Evolutionary conservation across 805 yeast genomes (phyloP).

Genomic region (Torulaspora franciscae): DNA sequence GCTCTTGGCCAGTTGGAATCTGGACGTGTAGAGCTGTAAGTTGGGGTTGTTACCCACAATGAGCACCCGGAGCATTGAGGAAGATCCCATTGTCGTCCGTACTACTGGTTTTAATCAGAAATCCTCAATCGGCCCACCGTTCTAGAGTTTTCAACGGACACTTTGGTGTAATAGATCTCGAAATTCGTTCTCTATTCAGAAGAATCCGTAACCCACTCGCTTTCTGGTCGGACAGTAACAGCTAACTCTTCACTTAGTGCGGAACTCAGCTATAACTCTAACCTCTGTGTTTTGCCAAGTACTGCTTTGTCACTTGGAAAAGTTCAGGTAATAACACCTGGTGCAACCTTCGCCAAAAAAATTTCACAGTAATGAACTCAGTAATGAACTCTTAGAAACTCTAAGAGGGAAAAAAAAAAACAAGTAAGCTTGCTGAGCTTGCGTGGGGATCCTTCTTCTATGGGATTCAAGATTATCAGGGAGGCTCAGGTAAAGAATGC

Average conservation of each 20-base stretch:
- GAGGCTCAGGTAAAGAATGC: neutral
- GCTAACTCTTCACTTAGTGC: neutral
- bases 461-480: neutral
- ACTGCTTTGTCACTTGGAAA: constrained; percentile 4
- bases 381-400: neutral
- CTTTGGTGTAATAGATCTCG: neutral
- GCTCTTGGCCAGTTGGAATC: constrained; percentile 35
- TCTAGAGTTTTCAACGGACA: neutral
- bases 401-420: neutral
- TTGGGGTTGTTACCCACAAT: constrained; percentile 32
- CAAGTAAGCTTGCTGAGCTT: neutral
- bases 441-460: too few species aligned
- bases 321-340: neutral
- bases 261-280: neutral
- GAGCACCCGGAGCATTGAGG: constrained; percentile 29
- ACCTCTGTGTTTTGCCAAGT: neutral
- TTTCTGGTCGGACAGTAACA: neutral
- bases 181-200: neutral
- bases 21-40: constrained; percentile 30
- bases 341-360: constrained; percentile 3
- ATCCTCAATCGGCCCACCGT: neutral
- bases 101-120: neutral
- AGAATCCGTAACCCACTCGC: neutral
- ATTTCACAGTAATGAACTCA: constrained; percentile 1
- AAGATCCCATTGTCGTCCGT: constrained; percentile 10